Conservation (phyloP, 257 asterid genomes). For the Gynochthodes officinalis region DNA sequence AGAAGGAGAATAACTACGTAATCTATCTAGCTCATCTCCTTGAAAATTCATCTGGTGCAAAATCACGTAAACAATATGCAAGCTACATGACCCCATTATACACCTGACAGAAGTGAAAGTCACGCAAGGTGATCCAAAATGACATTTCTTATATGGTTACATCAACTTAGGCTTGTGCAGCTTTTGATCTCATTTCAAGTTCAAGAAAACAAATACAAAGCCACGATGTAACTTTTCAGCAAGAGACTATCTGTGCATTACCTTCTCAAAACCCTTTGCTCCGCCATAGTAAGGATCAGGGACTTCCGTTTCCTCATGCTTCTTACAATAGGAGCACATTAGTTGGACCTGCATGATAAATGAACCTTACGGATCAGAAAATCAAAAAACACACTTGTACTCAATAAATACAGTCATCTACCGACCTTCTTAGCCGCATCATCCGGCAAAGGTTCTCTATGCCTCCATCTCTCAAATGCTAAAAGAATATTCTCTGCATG, state of each 20-base stretch:
- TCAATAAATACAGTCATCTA: not conserved
- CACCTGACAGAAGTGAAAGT: not conserved
- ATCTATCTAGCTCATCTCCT: not conserved
- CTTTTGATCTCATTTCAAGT: not conserved
- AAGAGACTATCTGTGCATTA: constrained; percentile 18
- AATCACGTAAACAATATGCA: not conserved
- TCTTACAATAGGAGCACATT: constrained; percentile 81
- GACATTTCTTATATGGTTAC: not conserved
- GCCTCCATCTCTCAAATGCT: constrained; percentile 76
- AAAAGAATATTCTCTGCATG: constrained; percentile 50
- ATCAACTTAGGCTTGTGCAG: not conserved
- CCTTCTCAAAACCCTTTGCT: constrained; percentile 85
- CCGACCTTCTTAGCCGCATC: constrained; percentile 63
- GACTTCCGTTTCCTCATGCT: constrained; percentile 62
- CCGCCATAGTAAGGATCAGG: constrained; percentile 97
- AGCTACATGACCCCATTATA: not conserved
- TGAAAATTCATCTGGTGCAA: not conserved
- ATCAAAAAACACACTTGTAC: not conserved
- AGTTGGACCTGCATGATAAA: constrained; percentile 45
- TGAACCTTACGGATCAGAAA: constrained; percentile 1
- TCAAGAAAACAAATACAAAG: not conserved
- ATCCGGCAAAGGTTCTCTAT: constrained; percentile 52
- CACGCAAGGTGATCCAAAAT: not conserved
- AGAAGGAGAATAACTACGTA: not conserved
- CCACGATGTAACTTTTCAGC: not conserved